These are phyloP conservation scores for Pseudomonodictys pantanalensis DNA, from an alignment of 495 filamentous ascomycete genomes.

Conservation along the genomic window DNA sequence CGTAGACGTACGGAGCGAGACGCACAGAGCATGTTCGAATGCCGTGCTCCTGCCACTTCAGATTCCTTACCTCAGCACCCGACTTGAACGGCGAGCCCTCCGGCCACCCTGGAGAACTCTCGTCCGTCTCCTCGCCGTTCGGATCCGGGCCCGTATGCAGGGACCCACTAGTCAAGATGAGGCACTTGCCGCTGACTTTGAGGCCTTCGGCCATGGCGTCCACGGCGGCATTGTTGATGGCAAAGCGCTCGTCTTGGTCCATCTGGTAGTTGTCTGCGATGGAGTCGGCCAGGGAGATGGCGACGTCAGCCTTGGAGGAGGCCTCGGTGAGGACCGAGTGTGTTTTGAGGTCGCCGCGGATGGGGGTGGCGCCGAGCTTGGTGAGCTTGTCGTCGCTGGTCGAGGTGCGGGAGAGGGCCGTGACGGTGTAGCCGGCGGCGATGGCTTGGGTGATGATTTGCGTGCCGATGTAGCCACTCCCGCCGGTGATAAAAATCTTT, in stretches of 20 bases:
- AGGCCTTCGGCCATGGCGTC: conserved; percentile 42
- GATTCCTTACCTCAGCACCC: conserved; percentile 32
- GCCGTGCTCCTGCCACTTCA: conserved; percentile 33
- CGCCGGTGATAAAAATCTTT: conserved; percentile 48
- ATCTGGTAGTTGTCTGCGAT: conserved; percentile 14
- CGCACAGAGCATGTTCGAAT: conserved; percentile 41
- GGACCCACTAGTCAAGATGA: conserved; percentile 41
- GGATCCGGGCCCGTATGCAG: conserved; percentile 37
- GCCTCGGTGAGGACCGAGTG: conserved; percentile 40
- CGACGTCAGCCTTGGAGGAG: conserved; percentile 40
- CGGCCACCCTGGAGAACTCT: conserved; percentile 29
- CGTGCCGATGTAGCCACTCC: conserved; percentile 45
- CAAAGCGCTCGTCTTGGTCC: conserved; percentile 13
- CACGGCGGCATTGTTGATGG: conserved; percentile 37
- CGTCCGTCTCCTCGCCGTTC: conserved; percentile 40
- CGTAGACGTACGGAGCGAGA: conserved; percentile 46
- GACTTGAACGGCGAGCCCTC: conserved; percentile 28
- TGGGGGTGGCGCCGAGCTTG: conserved; percentile 39
- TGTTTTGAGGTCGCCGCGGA: conserved; percentile 41
- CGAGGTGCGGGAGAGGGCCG: conserved; percentile 41
- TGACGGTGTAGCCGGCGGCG: conserved; percentile 40
- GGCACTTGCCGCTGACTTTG: conserved; percentile 36
- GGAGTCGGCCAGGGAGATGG: conserved; percentile 42
- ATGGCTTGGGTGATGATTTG: conserved; percentile 38
- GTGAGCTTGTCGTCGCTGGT: conserved; percentile 38